Conservation (phyloP, 1,139 yeast species). For the Arxiozyma slooffiae region DNA sequence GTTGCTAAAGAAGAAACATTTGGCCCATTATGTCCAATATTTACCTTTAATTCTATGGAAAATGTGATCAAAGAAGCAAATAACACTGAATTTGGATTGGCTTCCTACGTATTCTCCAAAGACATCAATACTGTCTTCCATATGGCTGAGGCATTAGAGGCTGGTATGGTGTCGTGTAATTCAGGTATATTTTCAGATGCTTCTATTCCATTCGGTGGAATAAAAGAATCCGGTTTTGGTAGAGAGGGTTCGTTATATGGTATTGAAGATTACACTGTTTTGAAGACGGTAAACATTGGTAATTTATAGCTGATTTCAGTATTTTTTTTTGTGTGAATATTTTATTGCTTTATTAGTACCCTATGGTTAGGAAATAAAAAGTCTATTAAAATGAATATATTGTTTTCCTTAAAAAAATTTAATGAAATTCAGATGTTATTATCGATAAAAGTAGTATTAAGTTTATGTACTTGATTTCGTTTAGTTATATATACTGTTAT, state of each 20-base stretch:
- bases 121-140: conserved; percentile 53
- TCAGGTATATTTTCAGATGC: conserved; percentile 65
- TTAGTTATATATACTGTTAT: not conserved
- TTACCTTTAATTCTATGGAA: conserved; percentile 53
- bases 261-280: conserved; percentile 58
- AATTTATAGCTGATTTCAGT: not conserved
- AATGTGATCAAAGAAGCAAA: conserved; percentile 66
- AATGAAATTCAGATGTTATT: not conserved
- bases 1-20: conserved; percentile 74
- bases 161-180: conserved; percentile 78
- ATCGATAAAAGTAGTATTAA: not conserved
- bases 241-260: conserved; percentile 75
- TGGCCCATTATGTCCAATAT: conserved; percentile 80
- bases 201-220: conserved; percentile 72
- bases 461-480: not conserved
- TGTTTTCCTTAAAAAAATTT: not conserved
- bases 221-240: conserved; percentile 72
- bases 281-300: conserved; percentile 53
- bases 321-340: not conserved
- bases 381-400: not conserved
- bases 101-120: conserved; percentile 69
- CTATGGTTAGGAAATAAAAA: not conserved
- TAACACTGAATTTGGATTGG: conserved; percentile 60
- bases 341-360: not conserved
- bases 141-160: conserved; percentile 60